phyloP scores from a whole-genome alignment of 345 rosid genomes.

The Cochlearia excelsa region DNA sequence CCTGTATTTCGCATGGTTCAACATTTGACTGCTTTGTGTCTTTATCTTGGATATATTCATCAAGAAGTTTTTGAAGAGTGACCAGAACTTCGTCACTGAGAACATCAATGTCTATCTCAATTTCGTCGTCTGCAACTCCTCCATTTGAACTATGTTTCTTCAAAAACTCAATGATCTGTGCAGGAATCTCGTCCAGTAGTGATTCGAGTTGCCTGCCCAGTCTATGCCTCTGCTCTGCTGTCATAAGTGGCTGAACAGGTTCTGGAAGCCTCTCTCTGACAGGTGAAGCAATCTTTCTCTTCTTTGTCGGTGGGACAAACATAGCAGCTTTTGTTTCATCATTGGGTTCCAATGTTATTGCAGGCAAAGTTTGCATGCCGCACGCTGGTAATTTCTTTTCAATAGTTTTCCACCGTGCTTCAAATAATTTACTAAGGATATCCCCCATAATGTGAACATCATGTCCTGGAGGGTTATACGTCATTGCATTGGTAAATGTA shows the following conservation, averaged over 20 bases:
- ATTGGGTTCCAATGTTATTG: constrained; percentile 37
- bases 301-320: constrained; percentile 51
- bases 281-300: constrained; percentile 52
- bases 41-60: constrained; percentile 62
- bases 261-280: constrained; percentile 44
- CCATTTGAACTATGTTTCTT: constrained; percentile 71
- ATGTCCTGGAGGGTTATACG: constrained; percentile 86
- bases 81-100: constrained; percentile 78
- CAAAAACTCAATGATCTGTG: constrained; percentile 67
- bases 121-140: constrained; percentile 74
- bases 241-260: constrained; percentile 52
- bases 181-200: constrained; percentile 66
- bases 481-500: constrained; percentile 82
- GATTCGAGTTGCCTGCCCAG: constrained; percentile 62
- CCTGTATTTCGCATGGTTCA: constrained; percentile 93
- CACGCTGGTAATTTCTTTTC: constrained; percentile 57
- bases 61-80: constrained; percentile 61
- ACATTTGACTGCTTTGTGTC: constrained; percentile 49
- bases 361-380: constrained; percentile 38
- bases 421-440: constrained; percentile 65
- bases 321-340: constrained; percentile 41
- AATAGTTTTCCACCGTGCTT: constrained; percentile 75
- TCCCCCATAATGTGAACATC: constrained; percentile 83
- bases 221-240: constrained; percentile 59
- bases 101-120: constrained; percentile 93